Conservation (phyloP, 108 stramenopile genomes). For the Cyclotella atomus region DNA sequence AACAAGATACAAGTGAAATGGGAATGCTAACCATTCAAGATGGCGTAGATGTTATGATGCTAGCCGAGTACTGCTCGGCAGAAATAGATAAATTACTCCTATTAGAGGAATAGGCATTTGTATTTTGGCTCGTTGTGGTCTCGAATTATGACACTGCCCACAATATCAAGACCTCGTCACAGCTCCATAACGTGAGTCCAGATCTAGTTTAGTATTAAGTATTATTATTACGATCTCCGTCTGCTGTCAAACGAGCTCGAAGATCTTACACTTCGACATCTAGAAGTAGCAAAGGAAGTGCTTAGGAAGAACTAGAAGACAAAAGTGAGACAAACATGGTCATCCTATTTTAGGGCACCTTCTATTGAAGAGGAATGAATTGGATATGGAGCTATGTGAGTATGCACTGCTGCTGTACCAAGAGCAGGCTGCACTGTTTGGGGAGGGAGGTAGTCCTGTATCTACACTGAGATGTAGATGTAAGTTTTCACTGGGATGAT, state of each 20-base stretch:
- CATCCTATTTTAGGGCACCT: constrained; percentile 27
- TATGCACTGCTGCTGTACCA: constrained; percentile 36
- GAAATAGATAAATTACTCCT: constrained; percentile 27
- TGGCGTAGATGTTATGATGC: constrained; percentile 72
- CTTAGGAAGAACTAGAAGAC: constrained; percentile 27
- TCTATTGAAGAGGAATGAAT: constrained; percentile 31
- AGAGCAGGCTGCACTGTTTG: constrained; percentile 32
- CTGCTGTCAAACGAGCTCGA: constrained; percentile 32
- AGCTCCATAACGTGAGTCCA: too few relatives aligned
- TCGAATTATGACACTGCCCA: background rate
- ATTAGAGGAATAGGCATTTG: constrained; percentile 3
- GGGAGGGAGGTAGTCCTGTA: constrained; percentile 13
- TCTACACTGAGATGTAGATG: background rate
- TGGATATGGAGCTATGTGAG: constrained; percentile 44
- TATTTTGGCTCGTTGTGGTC: background rate
- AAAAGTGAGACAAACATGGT: constrained; percentile 22
- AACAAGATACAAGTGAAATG: background rate
- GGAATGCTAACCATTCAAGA: constrained; percentile 74
- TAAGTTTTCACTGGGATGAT: background rate
- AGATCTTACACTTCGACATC: constrained; percentile 24
- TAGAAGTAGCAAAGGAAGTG: constrained; percentile 40
- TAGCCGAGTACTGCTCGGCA: constrained; percentile 71
- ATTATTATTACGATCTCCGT: constrained; percentile 33
- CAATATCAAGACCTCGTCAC: background rate
- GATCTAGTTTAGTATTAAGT: constrained; percentile 18